A percentile compares a stretch with the other conserved stretches of the same genome.
phyloP scores from a whole-genome alignment of 352 stramenopile genomes.

The Plasmopara muralis region DNA sequence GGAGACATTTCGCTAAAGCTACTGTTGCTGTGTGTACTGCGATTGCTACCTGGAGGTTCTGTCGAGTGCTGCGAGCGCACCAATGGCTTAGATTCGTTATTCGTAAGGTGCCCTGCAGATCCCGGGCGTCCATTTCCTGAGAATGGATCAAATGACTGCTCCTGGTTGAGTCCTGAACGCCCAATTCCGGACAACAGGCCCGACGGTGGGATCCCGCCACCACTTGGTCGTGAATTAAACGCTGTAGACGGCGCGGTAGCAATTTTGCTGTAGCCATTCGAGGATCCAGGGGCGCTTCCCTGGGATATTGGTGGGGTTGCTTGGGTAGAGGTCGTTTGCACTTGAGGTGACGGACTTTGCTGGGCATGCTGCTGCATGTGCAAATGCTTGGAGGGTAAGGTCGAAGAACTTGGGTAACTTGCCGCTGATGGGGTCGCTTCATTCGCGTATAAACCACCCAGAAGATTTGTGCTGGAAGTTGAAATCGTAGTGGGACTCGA shows the following conservation, averaged over 20 bases:
- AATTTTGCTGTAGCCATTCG: slow-evolving; percentile 20
- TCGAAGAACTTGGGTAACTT: slow-evolving; percentile 26
- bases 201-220: slow-evolving; percentile 11
- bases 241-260: slow-evolving; percentile 7
- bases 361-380: slow-evolving; percentile 22
- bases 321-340: slow-evolving; percentile 14
- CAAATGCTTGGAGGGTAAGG: slow-evolving; percentile 11
- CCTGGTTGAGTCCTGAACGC: slow-evolving; percentile 11
- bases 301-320: slow-evolving; percentile 27
- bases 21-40: slow-evolving; percentile 25
- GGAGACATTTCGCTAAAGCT: slow-evolving; percentile 14
- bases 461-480: slow-evolving; percentile 7
- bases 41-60: slow-evolving; percentile 29
- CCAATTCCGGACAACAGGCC: slow-evolving; percentile 23
- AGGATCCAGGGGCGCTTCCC: slow-evolving; percentile 18
- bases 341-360: slow-evolving; percentile 13
- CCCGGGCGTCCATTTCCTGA: slow-evolving; percentile 19
- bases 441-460: slow-evolving; percentile 27
- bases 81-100: slow-evolving; percentile 11
- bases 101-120: slow-evolving; percentile 15
- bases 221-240: slow-evolving; percentile 8
- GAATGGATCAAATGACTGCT: slow-evolving; percentile 25
- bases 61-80: slow-evolving; percentile 25
- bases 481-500: slow-evolving; percentile 11
- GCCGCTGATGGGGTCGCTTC: slow-evolving; percentile 18